These are phyloP conservation scores for Hypoxylon perforatum DNA, from an alignment of 495 filamentous ascomycete species.

Conservation along the genomic window DNA sequence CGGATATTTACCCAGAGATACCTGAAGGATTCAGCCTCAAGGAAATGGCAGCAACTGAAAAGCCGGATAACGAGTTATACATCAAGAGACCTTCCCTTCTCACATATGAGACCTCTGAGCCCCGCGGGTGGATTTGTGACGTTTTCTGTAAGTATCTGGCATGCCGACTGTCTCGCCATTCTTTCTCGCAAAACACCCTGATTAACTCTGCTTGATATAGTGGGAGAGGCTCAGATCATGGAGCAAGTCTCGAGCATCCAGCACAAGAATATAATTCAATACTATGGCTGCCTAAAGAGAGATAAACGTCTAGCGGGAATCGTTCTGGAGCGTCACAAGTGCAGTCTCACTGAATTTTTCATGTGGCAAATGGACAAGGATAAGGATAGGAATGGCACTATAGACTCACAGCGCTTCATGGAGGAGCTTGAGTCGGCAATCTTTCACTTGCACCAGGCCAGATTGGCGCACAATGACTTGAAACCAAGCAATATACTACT, in stretches of 20 bases:
- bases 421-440: slow-evolving; percentile 46
- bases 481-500: slow-evolving; percentile 55
- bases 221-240: slow-evolving; percentile 22
- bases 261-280: slow-evolving; percentile 26
- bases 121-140: slow-evolving; percentile 2
- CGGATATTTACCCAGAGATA: slow-evolving; percentile 23
- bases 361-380: slow-evolving; percentile 13
- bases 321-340: slow-evolving; percentile 17
- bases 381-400: slow-evolving; percentile 1
- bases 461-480: slow-evolving; percentile 55
- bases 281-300: slow-evolving; percentile 16
- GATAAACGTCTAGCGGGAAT: slow-evolving; percentile 16
- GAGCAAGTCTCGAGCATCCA: slow-evolving; percentile 18
- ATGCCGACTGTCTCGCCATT: slow-evolving; percentile 4
- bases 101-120: slow-evolving; percentile 15
- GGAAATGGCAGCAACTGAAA: slow-evolving; percentile 5
- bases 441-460: slow-evolving; percentile 45
- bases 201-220: slow-evolving; percentile 8
- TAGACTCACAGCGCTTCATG: slow-evolving; percentile 34
- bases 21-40: slow-evolving; percentile 14
- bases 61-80: slow-evolving; percentile 15
- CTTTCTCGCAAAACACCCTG: slow-evolving; percentile 3
- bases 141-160: slow-evolving; percentile 9
- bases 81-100: slow-evolving; percentile 27
- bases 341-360: slow-evolving; percentile 13